Evolutionary conservation across 768 basidiomycete genomes (phyloP).

Genomic region (Kwoniella mangroviensis): DNA sequence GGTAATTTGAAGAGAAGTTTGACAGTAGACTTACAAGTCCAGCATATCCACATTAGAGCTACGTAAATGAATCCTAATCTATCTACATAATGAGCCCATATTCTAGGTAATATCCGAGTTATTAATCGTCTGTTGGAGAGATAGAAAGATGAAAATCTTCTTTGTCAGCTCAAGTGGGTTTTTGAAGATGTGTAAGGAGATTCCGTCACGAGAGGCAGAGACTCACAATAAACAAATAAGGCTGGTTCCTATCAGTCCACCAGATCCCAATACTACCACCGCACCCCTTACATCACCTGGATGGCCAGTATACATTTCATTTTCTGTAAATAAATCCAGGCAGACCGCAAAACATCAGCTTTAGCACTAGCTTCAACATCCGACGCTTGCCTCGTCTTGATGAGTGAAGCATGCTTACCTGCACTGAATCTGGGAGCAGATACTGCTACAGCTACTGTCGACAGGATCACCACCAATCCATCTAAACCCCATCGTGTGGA

Average conservation of each 20-base stretch:
- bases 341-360: not conserved
- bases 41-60: conserved; percentile 48
- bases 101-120: conserved; percentile 24
- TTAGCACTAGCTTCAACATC: not conserved
- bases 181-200: not conserved
- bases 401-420: conserved; percentile 21
- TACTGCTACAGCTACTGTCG: conserved; percentile 29
- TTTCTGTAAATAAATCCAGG: conserved; percentile 12
- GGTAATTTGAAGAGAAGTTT: too few relatives aligned
- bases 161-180: not conserved
- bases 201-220: not conserved
- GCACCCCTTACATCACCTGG: conserved; percentile 38
- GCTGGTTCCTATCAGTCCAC: conserved; percentile 18
- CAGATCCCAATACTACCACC: conserved; percentile 25
- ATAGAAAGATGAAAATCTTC: not conserved
- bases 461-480: conserved; percentile 24
- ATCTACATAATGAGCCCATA: conserved; percentile 46
- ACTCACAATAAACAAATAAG: conserved; percentile 26
- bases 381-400: not conserved
- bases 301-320: conserved; percentile 33
- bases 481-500: conserved; percentile 39
- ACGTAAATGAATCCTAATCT: conserved; percentile 45
- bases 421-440: conserved; percentile 30
- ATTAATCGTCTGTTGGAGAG: conserved; percentile 33
- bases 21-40: conserved; percentile 41